Conservation (phyloP, 31 red algal genomes). For the Bonnemaisonia californica region DNA sequence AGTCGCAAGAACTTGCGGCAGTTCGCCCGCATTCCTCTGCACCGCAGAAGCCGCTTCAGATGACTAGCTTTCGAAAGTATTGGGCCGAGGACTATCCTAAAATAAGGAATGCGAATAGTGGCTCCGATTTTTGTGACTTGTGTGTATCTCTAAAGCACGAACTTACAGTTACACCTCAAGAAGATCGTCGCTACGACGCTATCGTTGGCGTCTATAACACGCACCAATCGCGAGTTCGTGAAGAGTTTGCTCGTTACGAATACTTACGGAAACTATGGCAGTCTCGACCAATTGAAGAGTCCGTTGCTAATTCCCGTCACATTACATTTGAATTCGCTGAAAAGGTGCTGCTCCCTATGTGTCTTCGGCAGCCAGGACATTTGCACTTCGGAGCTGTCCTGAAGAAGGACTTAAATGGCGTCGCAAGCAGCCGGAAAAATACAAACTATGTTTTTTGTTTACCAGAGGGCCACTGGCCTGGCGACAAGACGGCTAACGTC, state of each 20-base stretch:
- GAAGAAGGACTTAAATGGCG: slow-evolving; percentile 10
- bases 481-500: slow-evolving; percentile 22
- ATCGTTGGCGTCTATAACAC: too few species aligned
- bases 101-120: slow-evolving; percentile 1
- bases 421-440: background rate
- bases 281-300: background rate
- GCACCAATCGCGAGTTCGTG: background rate
- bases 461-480: slow-evolving; percentile 37
- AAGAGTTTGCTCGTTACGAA: background rate
- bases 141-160: background rate
- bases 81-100: background rate
- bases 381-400: background rate
- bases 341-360: slow-evolving; percentile 6
- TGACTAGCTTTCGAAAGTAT: background rate
- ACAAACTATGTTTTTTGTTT: background rate
- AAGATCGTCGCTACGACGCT: background rate
- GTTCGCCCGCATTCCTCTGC: too few species aligned
- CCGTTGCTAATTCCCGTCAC: background rate
- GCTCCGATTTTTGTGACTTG: slow-evolving; percentile 9
- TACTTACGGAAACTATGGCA: background rate
- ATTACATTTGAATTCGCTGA: slow-evolving; percentile 23
- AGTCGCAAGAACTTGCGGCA: too few species aligned
- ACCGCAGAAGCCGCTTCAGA: background rate
- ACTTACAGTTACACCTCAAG: background rate
- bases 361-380: slow-evolving; percentile 14